Percentiles rank a stretch among this genome's conserved stretches.
phyloP scores from a whole-genome alignment of 371 early-diverging fungal species.

The Conidiobolus incongruus region DNA sequence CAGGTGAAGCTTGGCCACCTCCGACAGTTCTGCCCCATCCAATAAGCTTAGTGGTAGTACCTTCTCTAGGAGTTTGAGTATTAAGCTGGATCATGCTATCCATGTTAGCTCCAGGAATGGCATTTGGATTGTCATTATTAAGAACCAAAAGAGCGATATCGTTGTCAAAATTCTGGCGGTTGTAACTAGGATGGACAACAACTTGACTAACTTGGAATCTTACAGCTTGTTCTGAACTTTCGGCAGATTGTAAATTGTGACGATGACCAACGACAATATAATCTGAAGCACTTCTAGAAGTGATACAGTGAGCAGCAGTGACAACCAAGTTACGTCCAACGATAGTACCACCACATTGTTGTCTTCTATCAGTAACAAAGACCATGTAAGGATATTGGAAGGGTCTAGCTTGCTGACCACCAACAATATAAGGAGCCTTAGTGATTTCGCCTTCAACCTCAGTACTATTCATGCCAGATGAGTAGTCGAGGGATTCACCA shows the following conservation, averaged over 20 bases:
- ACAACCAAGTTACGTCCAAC: neutral
- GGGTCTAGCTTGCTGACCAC: neutral
- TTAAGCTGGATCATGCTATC: neutral
- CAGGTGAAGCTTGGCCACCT: neutral
- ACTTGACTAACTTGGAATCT: neutral
- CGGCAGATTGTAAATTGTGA: no score
- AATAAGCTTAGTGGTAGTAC: no score
- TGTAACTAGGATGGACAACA: neutral
- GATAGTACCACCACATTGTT: neutral
- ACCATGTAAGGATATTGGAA: neutral
- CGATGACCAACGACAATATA: no score
- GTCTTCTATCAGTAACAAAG: neutral
- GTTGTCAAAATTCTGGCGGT: neutral
- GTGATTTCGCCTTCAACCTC: no score
- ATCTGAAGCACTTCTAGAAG: no score
- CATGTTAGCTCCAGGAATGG: neutral
- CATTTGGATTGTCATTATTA: no score
- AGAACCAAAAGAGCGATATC: neutral
- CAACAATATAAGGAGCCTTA: no score
- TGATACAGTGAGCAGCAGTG: constrained; percentile 1
- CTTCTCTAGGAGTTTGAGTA: neutral
- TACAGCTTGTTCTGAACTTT: no score
- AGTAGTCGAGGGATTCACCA: no score
- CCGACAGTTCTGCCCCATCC: neutral
- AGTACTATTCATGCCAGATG: no score